phyloP scores from a whole-genome alignment of 2,329 filamentous ascomycete species.

The Sporothrix humicola region DNA sequence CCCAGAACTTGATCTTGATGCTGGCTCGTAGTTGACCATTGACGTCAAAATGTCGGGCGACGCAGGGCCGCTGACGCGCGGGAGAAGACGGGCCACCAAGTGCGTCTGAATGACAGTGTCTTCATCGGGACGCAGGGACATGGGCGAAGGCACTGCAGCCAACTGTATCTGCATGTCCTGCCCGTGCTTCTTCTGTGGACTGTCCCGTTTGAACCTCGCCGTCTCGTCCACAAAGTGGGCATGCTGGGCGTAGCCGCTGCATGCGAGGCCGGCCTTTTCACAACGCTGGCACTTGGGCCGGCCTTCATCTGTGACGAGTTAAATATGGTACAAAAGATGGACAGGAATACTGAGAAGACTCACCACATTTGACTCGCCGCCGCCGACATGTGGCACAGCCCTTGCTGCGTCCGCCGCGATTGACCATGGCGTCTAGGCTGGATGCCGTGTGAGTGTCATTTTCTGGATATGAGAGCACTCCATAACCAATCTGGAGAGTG shows the following conservation, averaged over 20 bases:
- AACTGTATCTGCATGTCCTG: neutral
- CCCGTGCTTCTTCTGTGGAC: neutral
- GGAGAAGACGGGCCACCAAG: constrained; percentile 3
- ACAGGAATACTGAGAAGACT: neutral
- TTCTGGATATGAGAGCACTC: no score
- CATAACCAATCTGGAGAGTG: no score
- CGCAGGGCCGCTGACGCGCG: neutral
- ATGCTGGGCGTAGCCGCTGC: constrained; percentile 17
- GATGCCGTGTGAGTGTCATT: neutral
- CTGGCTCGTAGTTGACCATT: constrained; percentile 5
- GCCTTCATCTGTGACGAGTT: neutral
- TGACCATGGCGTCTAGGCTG: constrained; percentile 21
- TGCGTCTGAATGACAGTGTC: constrained; percentile 9
- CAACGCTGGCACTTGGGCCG: neutral
- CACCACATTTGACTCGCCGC: constrained; percentile 1
- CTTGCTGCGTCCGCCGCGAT: constrained; percentile 19
- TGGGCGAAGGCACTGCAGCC: neutral
- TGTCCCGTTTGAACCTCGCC: neutral
- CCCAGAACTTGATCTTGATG: no score
- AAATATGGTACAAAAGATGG: neutral
- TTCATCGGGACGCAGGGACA: constrained; percentile 5
- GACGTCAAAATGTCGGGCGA: constrained; percentile 4
- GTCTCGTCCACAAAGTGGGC: constrained; percentile 21
- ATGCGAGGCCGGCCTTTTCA: neutral
- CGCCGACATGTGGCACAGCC: constrained; percentile 3